Evolutionary conservation across 1,139 yeast species (phyloP).

Genomic region (Scheffersomyces segobiensis): DNA sequence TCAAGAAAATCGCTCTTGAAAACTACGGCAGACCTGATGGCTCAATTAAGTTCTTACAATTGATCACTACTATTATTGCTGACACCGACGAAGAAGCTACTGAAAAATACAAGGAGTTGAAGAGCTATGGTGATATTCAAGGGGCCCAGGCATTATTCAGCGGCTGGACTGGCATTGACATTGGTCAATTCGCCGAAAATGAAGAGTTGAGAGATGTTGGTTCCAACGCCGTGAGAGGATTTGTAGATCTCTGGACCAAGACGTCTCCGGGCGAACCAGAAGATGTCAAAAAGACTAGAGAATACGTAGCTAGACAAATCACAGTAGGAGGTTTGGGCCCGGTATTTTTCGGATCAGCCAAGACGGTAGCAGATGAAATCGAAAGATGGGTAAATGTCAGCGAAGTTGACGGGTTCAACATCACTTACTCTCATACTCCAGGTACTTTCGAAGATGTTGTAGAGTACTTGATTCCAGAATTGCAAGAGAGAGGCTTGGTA

Average conservation of each 20-base stretch:
- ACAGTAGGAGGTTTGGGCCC: conserved; percentile 30
- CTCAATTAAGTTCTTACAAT: conserved; percentile 24
- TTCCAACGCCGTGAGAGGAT: conserved; percentile 23
- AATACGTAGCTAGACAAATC: conserved; percentile 23
- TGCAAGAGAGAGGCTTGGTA: conserved; percentile 31
- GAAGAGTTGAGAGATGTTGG: conserved; percentile 25
- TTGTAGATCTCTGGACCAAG: conserved; percentile 17
- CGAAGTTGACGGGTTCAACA: conserved; percentile 37
- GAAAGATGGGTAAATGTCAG: conserved; percentile 32
- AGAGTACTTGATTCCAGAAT: conserved; percentile 32
- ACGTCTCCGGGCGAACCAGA: conserved; percentile 15
- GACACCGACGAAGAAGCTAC: conserved; percentile 32
- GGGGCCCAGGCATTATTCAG: conserved; percentile 29
- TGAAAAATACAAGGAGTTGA: conserved; percentile 17
- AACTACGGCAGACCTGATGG: conserved; percentile 23
- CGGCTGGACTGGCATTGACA: conserved; percentile 33
- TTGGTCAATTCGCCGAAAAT: conserved; percentile 24
- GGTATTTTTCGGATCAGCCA: conserved; percentile 26
- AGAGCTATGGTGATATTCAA: conserved; percentile 21
- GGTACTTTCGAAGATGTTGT: conserved; percentile 34
- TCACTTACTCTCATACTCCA: conserved; percentile 28
- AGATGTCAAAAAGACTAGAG: conserved; percentile 22
- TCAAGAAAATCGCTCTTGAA: conserved; percentile 18
- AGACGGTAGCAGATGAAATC: conserved; percentile 28
- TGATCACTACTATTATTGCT: conserved; percentile 24